phyloP scores from a whole-genome alignment of 345 rosid genomes.

The Eucalyptus cloeziana region DNA sequence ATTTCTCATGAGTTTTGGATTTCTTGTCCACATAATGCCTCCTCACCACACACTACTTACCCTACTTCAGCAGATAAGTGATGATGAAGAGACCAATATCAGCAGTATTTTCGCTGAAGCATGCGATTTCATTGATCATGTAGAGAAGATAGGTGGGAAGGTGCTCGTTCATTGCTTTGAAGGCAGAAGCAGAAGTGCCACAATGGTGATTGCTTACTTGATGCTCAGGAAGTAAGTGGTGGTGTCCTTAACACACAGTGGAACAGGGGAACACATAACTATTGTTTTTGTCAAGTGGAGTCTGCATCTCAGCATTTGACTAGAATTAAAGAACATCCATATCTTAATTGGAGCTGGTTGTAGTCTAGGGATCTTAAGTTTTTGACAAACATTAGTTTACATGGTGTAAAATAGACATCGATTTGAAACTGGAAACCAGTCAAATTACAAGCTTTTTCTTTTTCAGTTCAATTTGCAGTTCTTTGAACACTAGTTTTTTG shows the following conservation, averaged over 20 bases:
- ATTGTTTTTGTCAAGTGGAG: background rate
- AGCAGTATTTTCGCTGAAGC: conserved; percentile 77
- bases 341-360: background rate
- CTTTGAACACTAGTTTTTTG: background rate
- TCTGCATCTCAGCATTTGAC: background rate
- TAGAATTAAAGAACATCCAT: background rate
- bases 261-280: background rate
- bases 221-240: conserved; percentile 91
- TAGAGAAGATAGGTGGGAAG: conserved; percentile 65
- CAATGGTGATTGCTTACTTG: conserved; percentile 70
- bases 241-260: background rate
- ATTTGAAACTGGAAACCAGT: background rate
- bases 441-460: background rate
- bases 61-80: conserved; percentile 49
- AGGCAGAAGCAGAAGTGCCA: conserved; percentile 98
- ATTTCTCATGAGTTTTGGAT: background rate
- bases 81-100: conserved; percentile 75
- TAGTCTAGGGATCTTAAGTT: background rate
- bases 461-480: background rate
- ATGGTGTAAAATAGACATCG: background rate
- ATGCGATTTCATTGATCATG: conserved; percentile 63
- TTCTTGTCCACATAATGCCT: background rate
- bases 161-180: conserved; percentile 95
- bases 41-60: background rate
- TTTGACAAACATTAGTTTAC: background rate